These are phyloP conservation scores for Cyclanthera cordifolia DNA, from an alignment of 306 rosid species.

Conservation along the genomic window DNA sequence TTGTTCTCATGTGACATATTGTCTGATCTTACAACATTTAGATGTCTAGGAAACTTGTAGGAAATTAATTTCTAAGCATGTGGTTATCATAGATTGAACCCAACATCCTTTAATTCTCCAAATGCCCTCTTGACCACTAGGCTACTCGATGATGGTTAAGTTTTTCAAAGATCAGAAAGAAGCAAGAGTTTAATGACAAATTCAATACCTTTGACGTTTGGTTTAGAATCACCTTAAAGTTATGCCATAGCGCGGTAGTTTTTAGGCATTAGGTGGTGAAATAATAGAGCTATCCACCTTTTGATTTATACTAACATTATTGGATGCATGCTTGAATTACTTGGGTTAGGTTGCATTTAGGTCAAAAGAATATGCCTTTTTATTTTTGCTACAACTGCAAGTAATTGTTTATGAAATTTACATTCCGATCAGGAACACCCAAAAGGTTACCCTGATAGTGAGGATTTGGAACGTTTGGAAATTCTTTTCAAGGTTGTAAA, in stretches of 20 bases:
- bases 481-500: background rate
- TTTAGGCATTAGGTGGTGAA: background rate
- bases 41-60: too few species aligned
- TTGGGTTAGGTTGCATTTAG: background rate
- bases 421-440: background rate
- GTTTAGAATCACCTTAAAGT: conserved; percentile 3
- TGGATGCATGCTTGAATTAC: background rate
- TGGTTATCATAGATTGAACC: too few species aligned
- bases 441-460: background rate
- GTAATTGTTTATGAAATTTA: background rate
- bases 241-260: background rate
- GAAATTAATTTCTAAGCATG: too few species aligned
- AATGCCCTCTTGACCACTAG: too few species aligned
- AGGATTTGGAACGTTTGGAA: background rate
- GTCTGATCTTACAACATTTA: too few species aligned
- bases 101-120: too few species aligned
- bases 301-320: background rate
- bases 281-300: background rate
- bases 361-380: background rate
- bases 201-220: background rate
- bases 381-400: background rate
- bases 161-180: background rate
- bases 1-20: too few species aligned
- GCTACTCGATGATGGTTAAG: too few species aligned
- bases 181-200: background rate